A percentile compares a stretch with the other conserved stretches of the same genome.
Conservation (phyloP, 768 basidiomycete species). For the Tricholoma bakamatsutake region DNA sequence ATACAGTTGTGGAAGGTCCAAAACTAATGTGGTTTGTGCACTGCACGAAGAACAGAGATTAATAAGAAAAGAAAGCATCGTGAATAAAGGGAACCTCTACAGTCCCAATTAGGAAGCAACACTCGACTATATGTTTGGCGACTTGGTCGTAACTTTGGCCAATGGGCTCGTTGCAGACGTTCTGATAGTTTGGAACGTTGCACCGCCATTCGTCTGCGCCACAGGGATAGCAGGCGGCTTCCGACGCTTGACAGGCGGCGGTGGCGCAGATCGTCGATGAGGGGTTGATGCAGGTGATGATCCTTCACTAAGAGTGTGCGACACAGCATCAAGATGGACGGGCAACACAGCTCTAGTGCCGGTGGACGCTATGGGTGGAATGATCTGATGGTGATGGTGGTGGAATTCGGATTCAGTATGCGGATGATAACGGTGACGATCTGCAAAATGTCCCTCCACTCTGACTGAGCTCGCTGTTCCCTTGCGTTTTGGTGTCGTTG, state of each 20-base stretch:
- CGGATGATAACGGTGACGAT: slow-evolving; percentile 5
- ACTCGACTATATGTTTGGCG: neutral
- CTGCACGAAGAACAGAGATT: neutral
- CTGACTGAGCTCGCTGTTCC: slow-evolving; percentile 20
- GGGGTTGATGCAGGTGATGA: slow-evolving; percentile 18
- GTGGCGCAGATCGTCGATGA: slow-evolving; percentile 49
- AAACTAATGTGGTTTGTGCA: neutral
- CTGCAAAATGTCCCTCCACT: slow-evolving; percentile 16
- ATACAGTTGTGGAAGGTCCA: neutral
- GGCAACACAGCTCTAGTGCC: neutral
- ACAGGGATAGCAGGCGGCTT: slow-evolving; percentile 69
- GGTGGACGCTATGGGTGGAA: slow-evolving; percentile 5
- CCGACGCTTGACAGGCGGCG: slow-evolving; percentile 62
- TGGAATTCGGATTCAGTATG: slow-evolving; percentile 10
- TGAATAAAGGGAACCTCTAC: neutral
- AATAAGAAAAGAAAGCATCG: neutral
- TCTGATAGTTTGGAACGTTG: slow-evolving; percentile 55
- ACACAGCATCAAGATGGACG: slow-evolving; percentile 11
- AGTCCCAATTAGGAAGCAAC: neutral
- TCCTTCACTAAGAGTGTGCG: slow-evolving; percentile 12
- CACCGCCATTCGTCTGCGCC: slow-evolving; percentile 41
- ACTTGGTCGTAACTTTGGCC: slow-evolving; percentile 15
- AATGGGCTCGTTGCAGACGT: slow-evolving; percentile 34
- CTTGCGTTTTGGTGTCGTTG: slow-evolving; percentile 15
- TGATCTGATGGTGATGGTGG: slow-evolving; percentile 11